Evolutionary conservation across 164 flowering plant genomes (phyloP).

Genomic region (Vitis riparia): DNA sequence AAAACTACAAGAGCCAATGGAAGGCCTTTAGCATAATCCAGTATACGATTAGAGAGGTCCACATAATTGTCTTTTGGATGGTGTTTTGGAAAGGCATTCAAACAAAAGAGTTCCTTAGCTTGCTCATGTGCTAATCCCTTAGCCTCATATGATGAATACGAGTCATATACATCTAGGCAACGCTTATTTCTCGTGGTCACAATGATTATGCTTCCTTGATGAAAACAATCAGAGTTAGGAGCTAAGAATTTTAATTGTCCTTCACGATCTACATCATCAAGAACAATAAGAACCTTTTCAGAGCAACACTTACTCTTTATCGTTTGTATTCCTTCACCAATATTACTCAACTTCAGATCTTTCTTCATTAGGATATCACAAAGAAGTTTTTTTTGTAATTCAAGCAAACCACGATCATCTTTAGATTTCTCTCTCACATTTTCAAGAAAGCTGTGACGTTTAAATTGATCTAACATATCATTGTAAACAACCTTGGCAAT

Average conservation of each 20-base stretch:
- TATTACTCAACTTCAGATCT: not conserved
- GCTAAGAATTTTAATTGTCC: slow-evolving; percentile 11
- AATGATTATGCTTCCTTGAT: slow-evolving; percentile 4
- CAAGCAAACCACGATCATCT: not conserved
- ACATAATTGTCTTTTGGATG: too few species aligned
- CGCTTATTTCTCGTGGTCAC: too few species aligned
- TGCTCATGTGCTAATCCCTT: too few species aligned
- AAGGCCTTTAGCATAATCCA: too few species aligned
- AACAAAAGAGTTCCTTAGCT: too few species aligned
- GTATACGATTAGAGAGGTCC: too few species aligned
- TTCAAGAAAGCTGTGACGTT: slow-evolving; percentile 8
- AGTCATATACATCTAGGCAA: too few species aligned
- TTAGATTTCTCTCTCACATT: slow-evolving; percentile 12
- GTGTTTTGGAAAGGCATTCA: too few species aligned
- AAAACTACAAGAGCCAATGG: too few species aligned
- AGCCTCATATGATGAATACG: too few species aligned
- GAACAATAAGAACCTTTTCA: not conserved
- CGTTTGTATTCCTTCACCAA: not conserved
- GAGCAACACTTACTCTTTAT: not conserved
- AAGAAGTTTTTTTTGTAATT: slow-evolving; percentile 6
- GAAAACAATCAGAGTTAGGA: slow-evolving; percentile 12
- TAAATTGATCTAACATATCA: not conserved
- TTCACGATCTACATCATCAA: slow-evolving; percentile 20
- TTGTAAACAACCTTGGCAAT: slow-evolving; percentile 21
- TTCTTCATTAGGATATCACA: slow-evolving; percentile 3